Evolutionary conservation across 371 early-diverging fungal species (phyloP), one percentile per base, ranked within the genome.

Genomic region (Chytridium lagenaria): DNA sequence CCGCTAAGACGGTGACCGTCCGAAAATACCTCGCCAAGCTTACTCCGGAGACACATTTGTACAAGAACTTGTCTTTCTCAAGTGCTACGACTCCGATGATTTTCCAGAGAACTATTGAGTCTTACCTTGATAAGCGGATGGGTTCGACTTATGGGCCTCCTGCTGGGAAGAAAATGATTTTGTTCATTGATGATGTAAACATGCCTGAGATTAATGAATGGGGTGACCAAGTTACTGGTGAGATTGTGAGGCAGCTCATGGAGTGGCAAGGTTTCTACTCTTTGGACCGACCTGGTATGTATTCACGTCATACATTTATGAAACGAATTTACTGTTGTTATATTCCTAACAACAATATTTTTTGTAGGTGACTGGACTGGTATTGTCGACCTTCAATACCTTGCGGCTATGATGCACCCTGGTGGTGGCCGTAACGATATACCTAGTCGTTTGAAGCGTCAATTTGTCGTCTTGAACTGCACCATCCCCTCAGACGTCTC

Each of bases 121-220:
- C 84, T 39, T 87, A 86, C 61, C 79, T 89, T 16, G 89, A 89
- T 73, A 89, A 89, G 78, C 79, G 88, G 16, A 87, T 89, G 88
- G 89, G 89, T 5, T 84, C 87, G 0, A 89, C 89, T 0, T 89
- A 88, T 67, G 89, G 89, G 12, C 89, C 89, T 19, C 89, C 89
- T 5, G 87, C 87, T 19, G 89, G 89, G 30, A 89, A 89, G 72
- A 88, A 87, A 74, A 89, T 89, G 89, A 81, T 83, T 26, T 70
- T 89, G 15, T 89, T 89, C 75, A 82, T 89, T 64, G 89, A 89
- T 74, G 89, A 89, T 70, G 78, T 89, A 67, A 88, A 87, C 69
- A 86, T 88, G 88, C 89, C 89, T n/a, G 89, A 89, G 68, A 89
- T 89, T 78, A 89, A 89, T 77, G 87, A 88, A 69, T 89, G 89